Evolutionary conservation across 371 early-diverging fungal genomes (phyloP).

Genomic region (Gilbertella persicaria): DNA sequence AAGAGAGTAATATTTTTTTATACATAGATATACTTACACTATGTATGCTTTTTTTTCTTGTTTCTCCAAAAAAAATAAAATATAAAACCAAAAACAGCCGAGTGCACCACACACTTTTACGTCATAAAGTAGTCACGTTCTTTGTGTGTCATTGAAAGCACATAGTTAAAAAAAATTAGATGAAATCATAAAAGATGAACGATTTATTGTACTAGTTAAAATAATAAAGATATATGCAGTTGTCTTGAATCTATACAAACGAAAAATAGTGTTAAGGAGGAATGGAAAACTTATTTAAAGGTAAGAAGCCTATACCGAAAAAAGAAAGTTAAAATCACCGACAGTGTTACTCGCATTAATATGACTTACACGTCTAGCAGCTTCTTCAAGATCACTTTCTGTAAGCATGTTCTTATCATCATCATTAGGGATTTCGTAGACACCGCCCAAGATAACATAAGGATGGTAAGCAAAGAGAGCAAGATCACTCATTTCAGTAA

Average conservation of each 20-base stretch:
- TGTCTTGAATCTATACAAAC: slow-evolving; percentile 3
- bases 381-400: slow-evolving; percentile 45
- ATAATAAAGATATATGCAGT: slow-evolving; percentile 16
- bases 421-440: slow-evolving; percentile 58
- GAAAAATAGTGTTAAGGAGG: not conserved
- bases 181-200: no score
- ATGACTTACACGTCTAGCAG: slow-evolving; percentile 40
- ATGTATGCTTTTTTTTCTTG: no score
- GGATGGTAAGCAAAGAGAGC: slow-evolving; percentile 61
- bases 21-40: no score
- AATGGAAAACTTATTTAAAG: slow-evolving; percentile 7
- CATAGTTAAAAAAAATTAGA: no score
- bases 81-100: no score
- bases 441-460: slow-evolving; percentile 61
- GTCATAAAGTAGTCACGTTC: no score
- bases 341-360: not conserved
- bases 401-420: slow-evolving; percentile 43
- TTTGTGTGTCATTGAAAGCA: no score
- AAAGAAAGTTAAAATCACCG: not conserved
- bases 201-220: not conserved
- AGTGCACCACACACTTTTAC: no score
- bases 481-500: slow-evolving; percentile 57
- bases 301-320: slow-evolving; percentile 14
- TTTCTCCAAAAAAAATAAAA: no score
- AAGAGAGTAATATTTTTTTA: no score